Base-by-base conservation (phyloP, 2,329 filamentous ascomycete species). In the Cladosporium halotolerans region DNA sequence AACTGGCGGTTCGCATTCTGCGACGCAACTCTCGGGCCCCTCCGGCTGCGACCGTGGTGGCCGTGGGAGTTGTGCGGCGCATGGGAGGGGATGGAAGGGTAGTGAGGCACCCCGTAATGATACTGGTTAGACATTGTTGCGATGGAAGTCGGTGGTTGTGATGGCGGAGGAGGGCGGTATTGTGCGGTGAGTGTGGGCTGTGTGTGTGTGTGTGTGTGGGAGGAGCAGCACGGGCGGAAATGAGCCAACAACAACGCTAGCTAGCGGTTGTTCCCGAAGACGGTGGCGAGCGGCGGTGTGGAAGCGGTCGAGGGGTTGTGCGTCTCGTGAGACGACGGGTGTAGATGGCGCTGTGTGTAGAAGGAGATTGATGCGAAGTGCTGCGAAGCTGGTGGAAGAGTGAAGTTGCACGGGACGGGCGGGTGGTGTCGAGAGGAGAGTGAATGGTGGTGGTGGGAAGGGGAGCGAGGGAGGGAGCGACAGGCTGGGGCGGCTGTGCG, bases 31-130 rank as follows among this genome's bases (percentile, higher is more conserved):
- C 91, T 83, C 56, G 90, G 88, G 41, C 86, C 88, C 68, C 92
- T 83, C 66, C 92, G 86, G 70, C 88, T 91, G 66, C 92, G 89
- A 65, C 88, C 86, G 66, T 93, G 87, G 74, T 92, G 86, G 72
- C 81, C 86, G 75, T 93, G 87, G 59, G 84, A 79, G 56, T 62
- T 58, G 65, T 79, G 72, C 38, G 73, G 76, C 63, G 76, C 77
- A 55, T 79, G 72, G 40, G 73, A 76, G 63, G 76, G 77, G 54
- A 78, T 73, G 53, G 76, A 72, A 58, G 76, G 72, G 62, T 76
- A 75, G 61, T 75, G 71, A 51, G 72, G 72, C 44, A 69, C 71
- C 55, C 68, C 70, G 66, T 76, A 77, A 39, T 50, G 47, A 68
- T 72, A 74, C 67, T 76, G 76, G 70, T 70, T 74, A 55, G 73